phyloP scores from a whole-genome alignment of 768 basidiomycete species.

The Termitomyces sp. region DNA sequence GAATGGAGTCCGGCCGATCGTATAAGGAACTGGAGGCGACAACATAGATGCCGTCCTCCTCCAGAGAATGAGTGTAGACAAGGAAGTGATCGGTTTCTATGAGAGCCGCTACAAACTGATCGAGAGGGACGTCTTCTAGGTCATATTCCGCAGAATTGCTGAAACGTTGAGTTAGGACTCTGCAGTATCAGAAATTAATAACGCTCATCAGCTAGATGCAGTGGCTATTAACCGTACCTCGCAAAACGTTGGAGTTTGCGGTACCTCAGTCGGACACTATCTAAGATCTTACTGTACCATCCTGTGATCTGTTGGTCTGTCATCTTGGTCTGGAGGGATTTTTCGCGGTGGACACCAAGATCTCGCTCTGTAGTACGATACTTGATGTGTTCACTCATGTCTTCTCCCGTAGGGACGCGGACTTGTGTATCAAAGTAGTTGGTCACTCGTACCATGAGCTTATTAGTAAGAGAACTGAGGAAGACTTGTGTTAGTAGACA shows the following conservation, averaged over 20 bases:
- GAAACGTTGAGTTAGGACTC: slow-evolving; percentile 79
- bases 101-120: slow-evolving; percentile 75
- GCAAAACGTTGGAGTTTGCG: slow-evolving; percentile 94
- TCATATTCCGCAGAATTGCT: slow-evolving; percentile 92
- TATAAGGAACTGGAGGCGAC: slow-evolving; percentile 76
- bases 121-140: slow-evolving; percentile 69
- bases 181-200: slow-evolving; percentile 20
- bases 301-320: slow-evolving; percentile 75
- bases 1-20: slow-evolving; percentile 73
- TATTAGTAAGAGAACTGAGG: slow-evolving; percentile 83
- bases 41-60: slow-evolving; percentile 90
- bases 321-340: slow-evolving; percentile 50
- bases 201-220: not conserved
- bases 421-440: slow-evolving; percentile 96
- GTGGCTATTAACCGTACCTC: slow-evolving; percentile 44
- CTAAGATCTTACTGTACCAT: slow-evolving; percentile 93
- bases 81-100: slow-evolving; percentile 88
- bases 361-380: slow-evolving; percentile 15
- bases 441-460: slow-evolving; percentile 87
- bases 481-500: slow-evolving; percentile 2
- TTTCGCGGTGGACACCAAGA: slow-evolving; percentile 17
- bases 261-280: slow-evolving; percentile 87
- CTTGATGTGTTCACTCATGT: slow-evolving; percentile 23
- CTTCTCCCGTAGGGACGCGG: slow-evolving; percentile 58
- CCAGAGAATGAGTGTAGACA: slow-evolving; percentile 84